Base-by-base conservation (phyloP, 148 eudicot species). In the Chenopodium album region DNA sequence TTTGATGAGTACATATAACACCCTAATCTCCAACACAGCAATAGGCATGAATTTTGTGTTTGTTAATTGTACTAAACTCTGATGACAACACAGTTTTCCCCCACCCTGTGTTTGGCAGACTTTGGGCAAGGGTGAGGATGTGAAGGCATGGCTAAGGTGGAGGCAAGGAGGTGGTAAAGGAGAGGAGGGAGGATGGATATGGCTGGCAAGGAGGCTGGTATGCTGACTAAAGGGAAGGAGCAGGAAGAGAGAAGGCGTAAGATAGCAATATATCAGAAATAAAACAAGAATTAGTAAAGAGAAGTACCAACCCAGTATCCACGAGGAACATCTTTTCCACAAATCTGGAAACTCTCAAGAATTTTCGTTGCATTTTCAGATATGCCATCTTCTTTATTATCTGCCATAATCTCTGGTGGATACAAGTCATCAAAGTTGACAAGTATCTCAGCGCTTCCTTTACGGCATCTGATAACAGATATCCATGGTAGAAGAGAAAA, bases 251-350 rank as follows among this genome's bases (percentile, higher is more conserved):
- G 10, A 13, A 65, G 69, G 16, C 16, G 10, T 71, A 71, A 71
- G 52, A 28, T 10, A 71, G 52, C 52, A 71, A 71, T 5, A 46
- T 71, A 41, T n/a, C 75, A 71, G 16, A 44, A 7, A 69, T 22
- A 17, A 73, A 46, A 73, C 20, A 1, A 73, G 41, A 74, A 74
- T 12, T 46, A 1, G 1, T 50, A 48, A 52, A 79, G 20, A 76
- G 32, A 50, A 77, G 37, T 66, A 85, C 94, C 73, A 79, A 95
- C 99, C 98, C 98, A 95, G 83, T 92, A 90, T 87, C 97, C 98
- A 64, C 98, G 94, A 81, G 99, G 99, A 87, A 93, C 89, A 84
- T 91, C 98, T 85, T 91, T 88, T 72, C 99, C 99, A 88, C 99
- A 95, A 76, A 95, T 90, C 44, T 86, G 92, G 82, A 86, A 86